phyloP scores from a whole-genome alignment of 352 stramenopile genomes.

The Halophytophthora batemanensis region DNA sequence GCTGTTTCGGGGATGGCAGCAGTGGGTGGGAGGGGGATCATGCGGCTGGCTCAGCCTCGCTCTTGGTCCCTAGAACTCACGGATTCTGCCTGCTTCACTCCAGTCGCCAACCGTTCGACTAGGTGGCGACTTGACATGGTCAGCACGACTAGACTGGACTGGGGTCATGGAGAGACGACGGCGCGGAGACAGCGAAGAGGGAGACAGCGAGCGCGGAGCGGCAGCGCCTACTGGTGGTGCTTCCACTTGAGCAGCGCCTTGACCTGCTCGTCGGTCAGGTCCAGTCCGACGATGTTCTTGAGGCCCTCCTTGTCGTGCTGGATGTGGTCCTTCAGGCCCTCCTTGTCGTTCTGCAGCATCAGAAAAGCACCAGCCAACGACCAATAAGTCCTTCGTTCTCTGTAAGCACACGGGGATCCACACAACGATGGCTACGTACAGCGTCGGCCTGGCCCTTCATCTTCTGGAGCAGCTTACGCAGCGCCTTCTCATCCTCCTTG shows the following conservation, averaged over 20 bases:
- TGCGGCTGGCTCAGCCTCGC: no score
- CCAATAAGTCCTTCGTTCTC: background rate
- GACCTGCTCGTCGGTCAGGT: conserved; percentile 66
- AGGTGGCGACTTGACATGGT: no score
- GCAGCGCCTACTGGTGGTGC: conserved; percentile 68
- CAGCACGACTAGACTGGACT: no score
- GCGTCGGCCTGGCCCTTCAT: conserved; percentile 79
- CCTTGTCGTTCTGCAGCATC: conserved; percentile 35
- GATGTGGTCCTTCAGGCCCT: conserved; percentile 67
- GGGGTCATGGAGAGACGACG: conserved; percentile 2
- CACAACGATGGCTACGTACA: conserved; percentile 10
- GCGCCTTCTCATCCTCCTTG: conserved; percentile 85
- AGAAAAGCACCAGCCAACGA: background rate
- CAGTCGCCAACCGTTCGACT: no score
- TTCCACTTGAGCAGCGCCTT: conserved; percentile 88
- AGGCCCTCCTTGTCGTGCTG: conserved; percentile 76
- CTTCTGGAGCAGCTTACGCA: conserved; percentile 87
- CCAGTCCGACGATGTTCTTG: conserved; percentile 56
- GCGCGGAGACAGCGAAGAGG: conserved; percentile 3
- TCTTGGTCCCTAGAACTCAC: no score
- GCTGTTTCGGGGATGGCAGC: background rate
- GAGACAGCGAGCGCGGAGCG: background rate
- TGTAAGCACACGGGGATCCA: no score
- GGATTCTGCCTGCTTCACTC: no score
- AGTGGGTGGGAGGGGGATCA: no score